Evolutionary conservation across 257 asterid genomes (phyloP).

Genomic region (Solanum tarijense): DNA sequence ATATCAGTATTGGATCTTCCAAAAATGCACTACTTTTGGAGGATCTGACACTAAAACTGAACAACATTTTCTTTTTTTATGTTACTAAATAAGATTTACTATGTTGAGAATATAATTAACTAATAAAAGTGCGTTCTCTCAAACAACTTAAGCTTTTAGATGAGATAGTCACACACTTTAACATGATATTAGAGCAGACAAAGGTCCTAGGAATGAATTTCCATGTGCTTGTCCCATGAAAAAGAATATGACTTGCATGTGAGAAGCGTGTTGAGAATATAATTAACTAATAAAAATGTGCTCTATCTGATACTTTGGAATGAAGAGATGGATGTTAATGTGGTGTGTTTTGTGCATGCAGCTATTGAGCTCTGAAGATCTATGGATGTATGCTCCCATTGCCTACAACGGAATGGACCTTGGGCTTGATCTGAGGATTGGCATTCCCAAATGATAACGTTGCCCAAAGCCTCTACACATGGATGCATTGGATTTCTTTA

Average conservation of each 20-base stretch:
- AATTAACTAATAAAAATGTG: not conserved
- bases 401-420: conserved; percentile 80
- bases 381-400: conserved; percentile 93
- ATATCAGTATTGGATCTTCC: not conserved
- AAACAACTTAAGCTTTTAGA: too few relatives aligned
- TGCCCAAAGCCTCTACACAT: not conserved
- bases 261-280: too few relatives aligned
- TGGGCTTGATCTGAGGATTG: conserved; percentile 36
- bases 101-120: too few relatives aligned
- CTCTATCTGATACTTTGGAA: not conserved
- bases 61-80: not conserved
- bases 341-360: conserved; percentile 28
- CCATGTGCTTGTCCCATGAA: not conserved
- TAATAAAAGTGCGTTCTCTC: too few relatives aligned
- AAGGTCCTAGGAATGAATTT: not conserved
- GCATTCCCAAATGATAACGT: not conserved
- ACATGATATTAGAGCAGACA: too few relatives aligned
- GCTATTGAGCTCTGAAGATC: conserved; percentile 81
- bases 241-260: not conserved
- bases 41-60: not conserved
- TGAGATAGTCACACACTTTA: not conserved
- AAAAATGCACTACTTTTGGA: not conserved
- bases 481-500: not conserved
- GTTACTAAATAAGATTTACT: not conserved
- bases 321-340: not conserved